phyloP scores from a whole-genome alignment of 2,329 filamentous ascomycete species.

The Calonectria hongkongensis region DNA sequence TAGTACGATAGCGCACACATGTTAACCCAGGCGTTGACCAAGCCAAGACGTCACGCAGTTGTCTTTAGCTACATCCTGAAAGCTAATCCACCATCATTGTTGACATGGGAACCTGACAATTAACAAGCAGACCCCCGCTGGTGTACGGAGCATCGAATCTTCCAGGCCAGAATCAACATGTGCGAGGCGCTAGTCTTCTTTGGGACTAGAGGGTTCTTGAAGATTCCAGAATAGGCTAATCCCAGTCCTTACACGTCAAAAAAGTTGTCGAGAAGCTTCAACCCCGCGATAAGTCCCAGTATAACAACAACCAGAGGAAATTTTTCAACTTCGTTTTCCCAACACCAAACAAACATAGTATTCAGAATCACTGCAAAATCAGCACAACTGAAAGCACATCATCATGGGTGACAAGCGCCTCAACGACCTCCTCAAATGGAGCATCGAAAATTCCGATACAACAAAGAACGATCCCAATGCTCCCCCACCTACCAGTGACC shows the following conservation, averaged over 20 bases:
- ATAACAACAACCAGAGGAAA: not conserved
- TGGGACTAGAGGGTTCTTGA: constrained; percentile 59
- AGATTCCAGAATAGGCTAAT: constrained; percentile 64
- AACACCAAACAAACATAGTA: not conserved
- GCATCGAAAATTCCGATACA: constrained; percentile 70
- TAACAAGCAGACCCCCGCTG: constrained; percentile 26
- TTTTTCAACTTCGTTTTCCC: not conserved
- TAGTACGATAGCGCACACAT: constrained; percentile 18
- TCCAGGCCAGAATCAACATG: constrained; percentile 31
- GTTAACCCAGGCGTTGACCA: not conserved
- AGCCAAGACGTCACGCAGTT: not conserved
- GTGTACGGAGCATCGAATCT: constrained; percentile 46
- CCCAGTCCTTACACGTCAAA: constrained; percentile 47
- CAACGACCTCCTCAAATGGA: constrained; percentile 88
- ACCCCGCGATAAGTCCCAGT: constrained; percentile 30
- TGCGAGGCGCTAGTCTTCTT: constrained; percentile 53
- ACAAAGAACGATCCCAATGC: constrained; percentile 57
- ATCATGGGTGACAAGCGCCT: constrained; percentile 74
- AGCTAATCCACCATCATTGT: not conserved
- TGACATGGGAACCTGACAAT: constrained; percentile 23
- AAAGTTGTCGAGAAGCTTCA: constrained; percentile 41
- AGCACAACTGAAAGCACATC: not conserved
- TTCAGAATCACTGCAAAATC: not conserved
- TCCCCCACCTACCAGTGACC: constrained; percentile 61
- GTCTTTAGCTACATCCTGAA: constrained; percentile 2